A percentile compares a stretch with the other conserved stretches of the same genome.
phyloP scores from a whole-genome alignment of 352 stramenopile species.

The Halophytophthora batemanensis region DNA sequence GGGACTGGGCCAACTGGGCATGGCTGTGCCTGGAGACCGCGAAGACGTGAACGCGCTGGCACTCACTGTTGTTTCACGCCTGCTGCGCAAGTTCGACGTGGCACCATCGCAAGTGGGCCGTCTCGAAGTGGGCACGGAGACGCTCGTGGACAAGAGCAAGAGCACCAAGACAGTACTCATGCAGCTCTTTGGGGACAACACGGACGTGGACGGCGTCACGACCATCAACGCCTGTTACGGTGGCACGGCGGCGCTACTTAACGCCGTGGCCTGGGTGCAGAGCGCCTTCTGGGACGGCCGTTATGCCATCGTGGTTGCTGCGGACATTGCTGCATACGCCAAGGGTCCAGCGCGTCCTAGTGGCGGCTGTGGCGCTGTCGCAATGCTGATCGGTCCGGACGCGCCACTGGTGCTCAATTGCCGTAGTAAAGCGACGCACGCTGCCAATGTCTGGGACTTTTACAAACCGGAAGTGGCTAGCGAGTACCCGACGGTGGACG shows the following conservation, averaged over 20 bases:
- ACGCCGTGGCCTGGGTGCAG: constrained; percentile 95
- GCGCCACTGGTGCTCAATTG: constrained; percentile 92
- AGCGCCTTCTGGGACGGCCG: constrained; percentile 90
- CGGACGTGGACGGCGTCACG: constrained; percentile 85
- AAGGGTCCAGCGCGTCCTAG: constrained; percentile 87
- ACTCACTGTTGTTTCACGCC: constrained; percentile 49
- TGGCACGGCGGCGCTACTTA: constrained; percentile 96
- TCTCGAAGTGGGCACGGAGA: constrained; percentile 98
- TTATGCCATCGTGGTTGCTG: constrained; percentile 95
- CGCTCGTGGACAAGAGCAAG: constrained; percentile 89
- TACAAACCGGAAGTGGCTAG: constrained; percentile 93
- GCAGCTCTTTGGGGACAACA: constrained; percentile 64
- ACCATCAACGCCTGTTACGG: constrained; percentile 98
- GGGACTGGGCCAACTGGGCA: constrained; percentile 53
- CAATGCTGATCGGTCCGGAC: constrained; percentile 95
- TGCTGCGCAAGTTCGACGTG: constrained; percentile 57
- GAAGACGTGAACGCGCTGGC: constrained; percentile 75
- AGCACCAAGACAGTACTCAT: constrained; percentile 83
- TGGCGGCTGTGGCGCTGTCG: constrained; percentile 92
- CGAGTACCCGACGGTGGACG: constrained; percentile 97
- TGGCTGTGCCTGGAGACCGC: constrained; percentile 68
- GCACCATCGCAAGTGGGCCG: constrained; percentile 81
- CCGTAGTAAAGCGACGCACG: constrained; percentile 87
- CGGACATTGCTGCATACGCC: constrained; percentile 97
- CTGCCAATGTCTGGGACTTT: constrained; percentile 97